phyloP scores from a whole-genome alignment of 441 rosid genomes.

The Eutrema salsugineum region DNA sequence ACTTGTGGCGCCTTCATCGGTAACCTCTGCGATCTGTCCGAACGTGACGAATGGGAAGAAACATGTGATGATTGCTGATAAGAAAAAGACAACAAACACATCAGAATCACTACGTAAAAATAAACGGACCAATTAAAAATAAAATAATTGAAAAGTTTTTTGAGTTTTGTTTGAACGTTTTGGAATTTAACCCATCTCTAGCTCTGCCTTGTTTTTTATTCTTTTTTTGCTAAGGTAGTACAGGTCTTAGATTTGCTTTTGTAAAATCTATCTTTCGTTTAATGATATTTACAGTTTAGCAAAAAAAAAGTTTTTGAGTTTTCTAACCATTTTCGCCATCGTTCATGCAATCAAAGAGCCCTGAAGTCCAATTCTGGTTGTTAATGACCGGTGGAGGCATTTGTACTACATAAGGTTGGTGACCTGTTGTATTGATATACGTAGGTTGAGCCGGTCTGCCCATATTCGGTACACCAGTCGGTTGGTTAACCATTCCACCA shows the following conservation, averaged over 20 bases:
- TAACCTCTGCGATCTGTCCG: constrained; percentile 28
- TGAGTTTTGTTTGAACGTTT: too few species aligned
- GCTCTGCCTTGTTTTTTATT: too few species aligned
- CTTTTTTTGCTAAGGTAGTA: too few species aligned
- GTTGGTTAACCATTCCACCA: constrained; percentile 23
- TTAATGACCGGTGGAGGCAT: background rate
- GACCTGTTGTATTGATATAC: background rate
- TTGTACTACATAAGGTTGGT: background rate
- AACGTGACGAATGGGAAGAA: constrained; percentile 24
- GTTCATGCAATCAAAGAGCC: constrained; percentile 65
- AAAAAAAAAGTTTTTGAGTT: background rate
- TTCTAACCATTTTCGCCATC: constrained; percentile 50
- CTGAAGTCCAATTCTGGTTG: constrained; percentile 46
- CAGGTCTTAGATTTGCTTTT: too few species aligned
- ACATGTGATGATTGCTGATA: constrained; percentile 21
- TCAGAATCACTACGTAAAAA: background rate
- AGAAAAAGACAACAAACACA: background rate
- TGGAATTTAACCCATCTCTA: too few species aligned
- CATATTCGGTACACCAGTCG: background rate
- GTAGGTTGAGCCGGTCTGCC: background rate
- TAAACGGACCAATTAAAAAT: background rate
- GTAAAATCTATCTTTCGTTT: too few species aligned
- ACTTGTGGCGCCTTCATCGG: constrained; percentile 28
- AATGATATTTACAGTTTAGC: too few species aligned
- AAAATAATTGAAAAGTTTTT: background rate